Percentiles rank a stretch among this genome's conserved stretches.
These are phyloP conservation scores for Francoa sonchifolia DNA, from an alignment of 441 rosid species.

Conservation along the genomic window DNA sequence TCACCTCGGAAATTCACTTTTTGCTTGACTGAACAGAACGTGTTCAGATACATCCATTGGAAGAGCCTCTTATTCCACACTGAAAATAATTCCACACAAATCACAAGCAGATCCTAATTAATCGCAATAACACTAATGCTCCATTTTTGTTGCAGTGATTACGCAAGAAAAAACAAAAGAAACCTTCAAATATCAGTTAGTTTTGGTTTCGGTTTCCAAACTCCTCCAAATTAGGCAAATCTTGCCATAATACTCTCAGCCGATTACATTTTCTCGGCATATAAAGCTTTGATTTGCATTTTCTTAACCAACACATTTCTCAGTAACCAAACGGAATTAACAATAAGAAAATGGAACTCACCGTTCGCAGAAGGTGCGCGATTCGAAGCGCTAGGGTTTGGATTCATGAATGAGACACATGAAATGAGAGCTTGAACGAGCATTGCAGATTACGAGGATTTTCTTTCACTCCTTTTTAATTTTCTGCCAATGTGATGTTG, in stretches of 20 bases:
- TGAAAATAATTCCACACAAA: background rate
- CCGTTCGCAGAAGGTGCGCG: constrained; percentile 11
- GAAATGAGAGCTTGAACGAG: constrained; percentile 14
- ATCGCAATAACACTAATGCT: background rate
- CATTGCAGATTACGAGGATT: constrained; percentile 13
- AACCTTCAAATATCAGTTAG: no score
- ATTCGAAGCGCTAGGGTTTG: background rate
- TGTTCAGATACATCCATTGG: background rate
- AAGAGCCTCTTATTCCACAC: background rate
- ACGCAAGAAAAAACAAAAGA: no score
- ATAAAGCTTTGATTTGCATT: no score
- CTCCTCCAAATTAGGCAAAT: no score
- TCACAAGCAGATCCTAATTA: background rate
- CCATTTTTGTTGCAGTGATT: background rate
- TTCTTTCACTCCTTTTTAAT: no score
- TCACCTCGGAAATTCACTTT: constrained; percentile 4
- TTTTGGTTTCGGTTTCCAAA: no score
- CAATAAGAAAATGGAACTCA: constrained; percentile 8
- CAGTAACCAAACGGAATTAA: background rate
- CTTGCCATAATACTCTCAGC: background rate
- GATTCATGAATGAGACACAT: constrained; percentile 4
- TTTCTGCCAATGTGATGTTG: no score
- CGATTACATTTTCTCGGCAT: background rate
- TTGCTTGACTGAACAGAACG: background rate
- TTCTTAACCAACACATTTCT: background rate